Percentiles rank a stretch among this genome's conserved stretches.
phyloP scores from a whole-genome alignment of 1,284 basidiomycete genomes.

The Gastroboletus turbinatus region DNA sequence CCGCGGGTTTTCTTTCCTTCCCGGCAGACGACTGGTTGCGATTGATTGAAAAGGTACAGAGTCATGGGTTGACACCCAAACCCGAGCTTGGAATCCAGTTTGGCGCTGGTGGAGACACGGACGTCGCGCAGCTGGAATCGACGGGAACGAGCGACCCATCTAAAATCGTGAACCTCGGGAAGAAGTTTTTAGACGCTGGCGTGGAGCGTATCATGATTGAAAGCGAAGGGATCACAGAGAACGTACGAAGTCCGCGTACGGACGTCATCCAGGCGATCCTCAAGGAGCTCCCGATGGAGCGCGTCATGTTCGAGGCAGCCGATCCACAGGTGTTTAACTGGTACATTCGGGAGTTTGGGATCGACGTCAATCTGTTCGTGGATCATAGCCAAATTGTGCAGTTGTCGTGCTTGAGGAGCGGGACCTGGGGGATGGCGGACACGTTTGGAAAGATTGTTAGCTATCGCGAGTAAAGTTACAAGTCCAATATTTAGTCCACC shows the following conservation, averaged over 20 bases:
- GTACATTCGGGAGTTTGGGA: slow-evolving; percentile 46
- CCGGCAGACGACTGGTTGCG: slow-evolving; percentile 45
- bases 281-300: slow-evolving; percentile 41
- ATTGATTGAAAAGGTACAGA: slow-evolving; percentile 42
- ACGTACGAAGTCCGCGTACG: slow-evolving; percentile 43
- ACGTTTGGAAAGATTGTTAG: slow-evolving; percentile 36
- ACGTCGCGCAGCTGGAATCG: slow-evolving; percentile 1
- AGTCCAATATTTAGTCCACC: too few species aligned
- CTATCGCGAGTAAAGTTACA: slow-evolving; percentile 11
- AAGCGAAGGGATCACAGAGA: slow-evolving; percentile 49
- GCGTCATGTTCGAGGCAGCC: slow-evolving; percentile 50
- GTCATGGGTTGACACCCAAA: slow-evolving; percentile 39
- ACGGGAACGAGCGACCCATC: slow-evolving; percentile 11
- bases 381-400: slow-evolving; percentile 50
- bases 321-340: slow-evolving; percentile 36
- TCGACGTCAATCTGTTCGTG: slow-evolving; percentile 46
- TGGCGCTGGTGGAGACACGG: slow-evolving; percentile 14
- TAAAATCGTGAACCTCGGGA: slow-evolving; percentile 38
- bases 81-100: slow-evolving; percentile 39
- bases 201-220: slow-evolving; percentile 51
- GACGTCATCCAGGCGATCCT: slow-evolving; percentile 47
- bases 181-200: slow-evolving; percentile 43
- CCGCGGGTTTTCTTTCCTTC: slow-evolving; percentile 48
- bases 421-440: slow-evolving; percentile 47
- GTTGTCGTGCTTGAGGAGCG: slow-evolving; percentile 44